Conservation (phyloP, 345 rosid species). For the Brassica napus region Da-Ae NC_063441.1:19033001-19033500, state of each 20-base stretch:
- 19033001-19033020: conserved; percentile 46
- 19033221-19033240: conserved; percentile 90
- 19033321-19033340: conserved; percentile 87
- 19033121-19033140: conserved; percentile 23
- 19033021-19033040: conserved; percentile 25
- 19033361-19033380: conserved; percentile 40
- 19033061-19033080: neutral
- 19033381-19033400: conserved; percentile 14
- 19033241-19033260: conserved; percentile 70
- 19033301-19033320: conserved; percentile 59
- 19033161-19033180: neutral
- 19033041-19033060: neutral
- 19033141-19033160: conserved; percentile 1
- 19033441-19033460: conserved; percentile 29
- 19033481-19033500: conserved; percentile 34
- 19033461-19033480: conserved; percentile 39
- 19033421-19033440: conserved; percentile 30
- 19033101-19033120: conserved; percentile 30
- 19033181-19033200: conserved; percentile 43
- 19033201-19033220: conserved; percentile 69
- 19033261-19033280: conserved; percentile 75
- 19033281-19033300: conserved; percentile 76
- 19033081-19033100: conserved; percentile 13
- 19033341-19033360: conserved; percentile 49
- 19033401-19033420: conserved; percentile 22